Base-by-base conservation (phyloP, 768 basidiomycete species). In the Collybiopsis confluens region DNA sequence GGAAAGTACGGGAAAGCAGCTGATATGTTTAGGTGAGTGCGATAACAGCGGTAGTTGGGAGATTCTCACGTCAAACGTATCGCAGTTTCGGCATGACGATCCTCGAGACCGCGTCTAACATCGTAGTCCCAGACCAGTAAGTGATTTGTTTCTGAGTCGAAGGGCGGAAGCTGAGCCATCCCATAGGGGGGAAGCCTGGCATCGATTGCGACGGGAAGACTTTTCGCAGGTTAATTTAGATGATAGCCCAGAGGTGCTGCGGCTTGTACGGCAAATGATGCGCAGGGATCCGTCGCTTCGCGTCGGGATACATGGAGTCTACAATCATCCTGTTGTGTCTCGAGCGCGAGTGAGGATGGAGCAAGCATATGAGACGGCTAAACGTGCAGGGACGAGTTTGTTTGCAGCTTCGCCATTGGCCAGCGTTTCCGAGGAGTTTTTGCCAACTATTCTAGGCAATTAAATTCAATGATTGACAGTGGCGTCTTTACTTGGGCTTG, bases 101-200 rank as follows among this genome's bases (percentile, higher is more conserved):
- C 72, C 81, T 99, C 50, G 97, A 99, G 77, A 87, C 92, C 52
- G 90, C 95, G 49, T 82, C 92, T 58, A 99, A 99, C 65, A 93
- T 98, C 63, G 83, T 97, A 48, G 92, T 99, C 43, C 97, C 97
- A 70, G 93, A 94, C 73, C 94, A 90, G 92, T 92, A 65, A 77
- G 93, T 83, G 45, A 48, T 36, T 44, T 48, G 55, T 38, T 5
- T 40, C n/a, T 5, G 18, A 16, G 38, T 6, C n/a, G 8, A n/a
- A 40, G 38, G 35, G 49, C 47, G 52, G 26, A 47, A 50, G 52
- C 56, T 49, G 59, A 42, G 58, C 62, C 56, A 59, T 54, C 56
- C 63, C 64, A 42, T 65, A 94, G 93, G 77, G 96, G 96, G 23
- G 85, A 90, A 47, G 81, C 88, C 1, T 99, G 97, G 97, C 95